phyloP scores from a whole-genome alignment of 1,139 yeast genomes.

The Yamadazyma jaroonii region DNA sequence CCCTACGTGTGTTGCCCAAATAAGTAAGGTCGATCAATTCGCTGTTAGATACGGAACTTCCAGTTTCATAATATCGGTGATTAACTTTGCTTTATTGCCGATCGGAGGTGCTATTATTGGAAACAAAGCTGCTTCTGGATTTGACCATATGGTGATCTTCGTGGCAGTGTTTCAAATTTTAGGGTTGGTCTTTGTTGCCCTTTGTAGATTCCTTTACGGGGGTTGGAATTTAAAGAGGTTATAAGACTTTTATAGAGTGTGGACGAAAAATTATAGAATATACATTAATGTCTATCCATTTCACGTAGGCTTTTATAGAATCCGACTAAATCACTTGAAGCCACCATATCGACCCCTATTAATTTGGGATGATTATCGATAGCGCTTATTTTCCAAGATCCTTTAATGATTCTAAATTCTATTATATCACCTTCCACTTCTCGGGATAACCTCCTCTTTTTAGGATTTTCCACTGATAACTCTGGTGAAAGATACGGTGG shows the following conservation, averaged over 20 bases:
- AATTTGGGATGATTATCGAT: slow-evolving; percentile 11
- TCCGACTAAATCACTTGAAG: slow-evolving; percentile 1
- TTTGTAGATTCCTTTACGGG: slow-evolving; percentile 21
- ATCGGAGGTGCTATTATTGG: slow-evolving; percentile 30
- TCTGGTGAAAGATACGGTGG: slow-evolving; percentile 1
- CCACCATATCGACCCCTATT: slow-evolving; percentile 7
- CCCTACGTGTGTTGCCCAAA: slow-evolving; percentile 31
- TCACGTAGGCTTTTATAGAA: not conserved
- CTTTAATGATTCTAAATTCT: slow-evolving; percentile 29
- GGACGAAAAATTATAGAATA: not conserved
- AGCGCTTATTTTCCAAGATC: slow-evolving; percentile 28
- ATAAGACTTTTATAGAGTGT: slow-evolving; percentile 2
- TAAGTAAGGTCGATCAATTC: slow-evolving; percentile 24
- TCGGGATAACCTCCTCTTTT: slow-evolving; percentile 15
- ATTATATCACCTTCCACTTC: slow-evolving; percentile 29
- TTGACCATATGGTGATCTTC: slow-evolving; percentile 24
- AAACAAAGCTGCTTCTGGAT: slow-evolving; percentile 14
- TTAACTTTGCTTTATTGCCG: slow-evolving; percentile 24
- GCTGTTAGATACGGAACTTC: slow-evolving; percentile 27
- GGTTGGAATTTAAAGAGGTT: slow-evolving; percentile 17
- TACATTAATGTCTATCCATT: not conserved
- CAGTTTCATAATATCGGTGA: slow-evolving; percentile 22
- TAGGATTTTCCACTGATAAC: not conserved
- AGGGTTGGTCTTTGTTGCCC: slow-evolving; percentile 18
- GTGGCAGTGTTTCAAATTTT: slow-evolving; percentile 20